Base-by-base conservation (phyloP, 495 filamentous ascomycete species). In the Neurospora sp. region DNA sequence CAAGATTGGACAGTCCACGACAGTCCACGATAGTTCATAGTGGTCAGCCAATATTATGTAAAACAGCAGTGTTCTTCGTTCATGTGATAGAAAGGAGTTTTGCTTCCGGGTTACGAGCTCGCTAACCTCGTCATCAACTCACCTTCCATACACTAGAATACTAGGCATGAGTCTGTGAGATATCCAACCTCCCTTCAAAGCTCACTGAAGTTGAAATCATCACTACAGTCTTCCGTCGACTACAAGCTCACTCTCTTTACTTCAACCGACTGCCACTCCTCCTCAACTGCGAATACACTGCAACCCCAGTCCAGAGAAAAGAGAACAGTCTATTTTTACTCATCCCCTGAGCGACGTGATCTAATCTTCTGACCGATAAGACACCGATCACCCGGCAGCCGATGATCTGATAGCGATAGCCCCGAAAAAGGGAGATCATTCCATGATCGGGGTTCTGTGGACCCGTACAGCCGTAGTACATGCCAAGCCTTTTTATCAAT, bases 401-500 rank as follows among this genome's bases (percentile, higher is more conserved):
- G 54, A 35, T 35, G 54, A 66, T 66, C 54, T 66, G 54, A 66
- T 66, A 35, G 7, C 54, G 54, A 66, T 31, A 18, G 54, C 20
- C 46, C 46, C 20, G 20, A 54, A 59, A 62, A 66, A 31, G 7
- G 54, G 14, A 66, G 27, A 66, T 66, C 54, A 35, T 66, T 37
- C 54, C 54, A 66, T 66, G 54, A 66, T 37, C 3, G 6, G 27
- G 14, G 48, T 27, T 62, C 7, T 66, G 54, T 66, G 54, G 54
- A 66, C 54, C 20, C 23, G 20, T 59, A 59, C 48, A 59, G 48
- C 20, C 20, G 48, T 23, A 23, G 20, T 59, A 27, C 23, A 14
- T 40, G 78, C 78, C 78, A 79, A 80, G 77, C 69, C 8, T 73
- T 79, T 76, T 80, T 80, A 78, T 80, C 79, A 74, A 72, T 78